phyloP scores from a whole-genome alignment of 1,284 basidiomycete genomes.

The Cystobasidium slooffiae region DNA sequence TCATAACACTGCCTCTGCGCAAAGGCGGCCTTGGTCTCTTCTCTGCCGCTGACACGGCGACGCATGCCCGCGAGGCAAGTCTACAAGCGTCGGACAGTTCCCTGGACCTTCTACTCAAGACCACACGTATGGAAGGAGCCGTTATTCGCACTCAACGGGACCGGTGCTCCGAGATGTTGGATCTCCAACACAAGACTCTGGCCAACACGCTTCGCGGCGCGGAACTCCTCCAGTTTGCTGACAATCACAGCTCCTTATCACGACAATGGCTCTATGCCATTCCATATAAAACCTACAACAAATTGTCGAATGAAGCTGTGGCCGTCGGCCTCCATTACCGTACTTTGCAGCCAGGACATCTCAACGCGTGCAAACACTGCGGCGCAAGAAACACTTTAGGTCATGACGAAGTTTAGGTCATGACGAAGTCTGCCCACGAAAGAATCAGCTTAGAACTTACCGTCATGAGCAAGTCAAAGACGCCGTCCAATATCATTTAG shows the following conservation, averaged over 20 bases:
- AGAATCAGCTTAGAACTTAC: too few relatives aligned
- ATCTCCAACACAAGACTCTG: not conserved
- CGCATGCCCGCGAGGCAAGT: not conserved
- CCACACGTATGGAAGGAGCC: not conserved
- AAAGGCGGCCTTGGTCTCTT: not conserved
- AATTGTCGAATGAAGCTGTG: not conserved
- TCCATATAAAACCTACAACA: not conserved
- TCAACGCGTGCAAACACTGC: too few relatives aligned
- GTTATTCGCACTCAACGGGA: not conserved
- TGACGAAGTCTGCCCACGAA: too few relatives aligned
- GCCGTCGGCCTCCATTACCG: not conserved
- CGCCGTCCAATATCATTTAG: too few relatives aligned
- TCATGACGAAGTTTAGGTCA: too few relatives aligned
- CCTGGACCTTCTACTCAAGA: not conserved
- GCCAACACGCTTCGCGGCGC: not conserved
- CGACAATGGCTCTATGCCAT: not conserved
- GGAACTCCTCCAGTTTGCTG: not conserved
- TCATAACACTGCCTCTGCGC: not conserved
- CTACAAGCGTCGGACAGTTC: not conserved
- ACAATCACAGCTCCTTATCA: not conserved
- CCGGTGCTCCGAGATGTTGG: not conserved
- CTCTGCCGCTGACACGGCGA: not conserved
- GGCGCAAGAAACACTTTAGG: too few relatives aligned
- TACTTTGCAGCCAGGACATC: not conserved
- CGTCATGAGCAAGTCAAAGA: too few relatives aligned